Evolutionary conservation across 768 basidiomycete genomes (phyloP).

Genomic region (Floccularia luteovirens): DNA sequence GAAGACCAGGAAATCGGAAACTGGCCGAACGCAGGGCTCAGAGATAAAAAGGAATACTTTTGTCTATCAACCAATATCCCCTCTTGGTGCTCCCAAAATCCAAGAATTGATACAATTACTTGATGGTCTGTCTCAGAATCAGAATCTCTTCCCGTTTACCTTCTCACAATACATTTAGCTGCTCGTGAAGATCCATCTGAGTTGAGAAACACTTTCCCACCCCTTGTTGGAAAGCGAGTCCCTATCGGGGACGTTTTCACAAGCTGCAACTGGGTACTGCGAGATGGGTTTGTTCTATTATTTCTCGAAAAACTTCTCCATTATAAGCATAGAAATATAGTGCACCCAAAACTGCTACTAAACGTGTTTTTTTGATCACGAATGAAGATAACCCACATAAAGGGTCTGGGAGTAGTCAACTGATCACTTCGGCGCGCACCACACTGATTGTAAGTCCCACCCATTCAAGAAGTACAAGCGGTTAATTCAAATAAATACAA

Average conservation of each 20-base stretch:
- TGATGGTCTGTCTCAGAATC: conserved; percentile 66
- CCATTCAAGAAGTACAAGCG: background rate
- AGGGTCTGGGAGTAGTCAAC: conserved; percentile 44
- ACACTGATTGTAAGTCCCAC: conserved; percentile 50
- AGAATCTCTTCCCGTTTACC: background rate
- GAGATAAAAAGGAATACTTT: conserved; percentile 66
- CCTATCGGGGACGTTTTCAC: conserved; percentile 89
- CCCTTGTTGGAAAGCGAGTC: conserved; percentile 46
- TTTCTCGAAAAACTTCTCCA: background rate
- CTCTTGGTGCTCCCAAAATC: conserved; percentile 75
- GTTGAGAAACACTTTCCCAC: conserved; percentile 57
- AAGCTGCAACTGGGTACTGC: conserved; percentile 83
- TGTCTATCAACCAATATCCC: conserved; percentile 70
- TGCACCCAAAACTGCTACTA: conserved; percentile 83
- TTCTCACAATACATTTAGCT: conserved; percentile 30
- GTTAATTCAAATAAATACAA: conserved; percentile 2
- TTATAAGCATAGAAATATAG: conserved; percentile 23
- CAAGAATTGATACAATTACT: conserved; percentile 72
- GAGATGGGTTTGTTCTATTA: conserved; percentile 60
- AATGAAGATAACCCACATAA: conserved; percentile 78
- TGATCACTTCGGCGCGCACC: conserved; percentile 63
- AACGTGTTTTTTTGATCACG: conserved; percentile 89
- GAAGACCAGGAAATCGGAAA: conserved; percentile 36
- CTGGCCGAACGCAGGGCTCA: conserved; percentile 30
- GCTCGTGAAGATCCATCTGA: conserved; percentile 55